Conservation (phyloP, 345 rosid genomes). For the Cardamine resedifolia region DNA sequence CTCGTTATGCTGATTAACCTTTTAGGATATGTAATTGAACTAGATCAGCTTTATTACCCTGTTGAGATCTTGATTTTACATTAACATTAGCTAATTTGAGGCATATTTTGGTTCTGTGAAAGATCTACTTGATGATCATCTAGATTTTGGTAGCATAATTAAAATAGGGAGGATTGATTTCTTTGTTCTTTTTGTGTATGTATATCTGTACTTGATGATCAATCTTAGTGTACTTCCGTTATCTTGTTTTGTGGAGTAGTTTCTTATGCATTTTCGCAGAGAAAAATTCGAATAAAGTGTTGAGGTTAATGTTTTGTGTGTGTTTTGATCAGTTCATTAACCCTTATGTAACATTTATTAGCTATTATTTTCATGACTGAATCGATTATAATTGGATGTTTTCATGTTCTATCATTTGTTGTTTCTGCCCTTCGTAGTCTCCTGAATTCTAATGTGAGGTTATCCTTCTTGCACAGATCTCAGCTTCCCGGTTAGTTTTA, state of each 20-base stretch:
- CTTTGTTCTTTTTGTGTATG: background rate
- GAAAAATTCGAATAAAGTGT: too few relatives aligned
- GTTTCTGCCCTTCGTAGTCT: background rate
- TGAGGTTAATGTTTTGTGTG: background rate
- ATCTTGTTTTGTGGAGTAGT: background rate
- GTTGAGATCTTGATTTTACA: background rate
- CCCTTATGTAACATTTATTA: background rate
- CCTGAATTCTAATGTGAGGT: background rate
- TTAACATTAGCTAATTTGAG: background rate
- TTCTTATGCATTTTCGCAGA: too few relatives aligned
- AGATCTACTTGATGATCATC: background rate
- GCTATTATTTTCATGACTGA: background rate
- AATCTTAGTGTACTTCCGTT: background rate
- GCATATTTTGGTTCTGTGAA: background rate
- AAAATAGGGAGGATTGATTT: background rate
- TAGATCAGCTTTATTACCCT: background rate
- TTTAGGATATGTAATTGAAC: background rate
- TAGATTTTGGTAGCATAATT: background rate
- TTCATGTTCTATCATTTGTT: background rate
- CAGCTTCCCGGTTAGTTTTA: conserved; percentile 45
- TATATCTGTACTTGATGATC: background rate
- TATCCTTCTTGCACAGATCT: conserved; percentile 38
- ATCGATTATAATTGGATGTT: background rate
- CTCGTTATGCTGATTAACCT: background rate
- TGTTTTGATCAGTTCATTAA: background rate